phyloP scores from a whole-genome alignment of 2,329 filamentous ascomycete genomes.

The Nothomitra cinnamomea region DNA sequence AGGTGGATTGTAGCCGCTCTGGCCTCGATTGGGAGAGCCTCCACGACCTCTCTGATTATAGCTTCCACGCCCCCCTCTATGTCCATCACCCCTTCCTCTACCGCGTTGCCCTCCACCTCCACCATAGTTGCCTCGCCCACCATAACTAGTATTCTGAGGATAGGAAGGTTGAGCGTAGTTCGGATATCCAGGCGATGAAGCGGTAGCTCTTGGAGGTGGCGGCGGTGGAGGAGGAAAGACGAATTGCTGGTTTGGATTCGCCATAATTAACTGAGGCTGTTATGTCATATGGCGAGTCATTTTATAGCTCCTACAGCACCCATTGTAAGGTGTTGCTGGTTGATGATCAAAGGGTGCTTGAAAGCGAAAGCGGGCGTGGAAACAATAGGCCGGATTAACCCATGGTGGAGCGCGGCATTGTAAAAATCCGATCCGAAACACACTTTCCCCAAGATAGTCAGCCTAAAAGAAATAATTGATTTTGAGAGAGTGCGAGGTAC shows the following conservation, averaged over 20 bases:
- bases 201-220: conserved; percentile 9
- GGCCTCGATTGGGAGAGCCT: neutral
- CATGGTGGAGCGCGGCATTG: neutral
- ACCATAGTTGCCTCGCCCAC: neutral
- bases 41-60: conserved; percentile 3
- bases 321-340: neutral
- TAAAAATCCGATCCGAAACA: neutral
- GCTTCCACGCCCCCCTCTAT: conserved; percentile 7
- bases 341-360: neutral
- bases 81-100: conserved; percentile 6
- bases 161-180: conserved; percentile 5
- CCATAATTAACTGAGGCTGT: neutral
- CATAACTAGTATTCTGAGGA: neutral
- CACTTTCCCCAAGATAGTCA: neutral
- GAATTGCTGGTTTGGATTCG: conserved; percentile 6
- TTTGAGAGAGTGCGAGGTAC: too few species aligned
- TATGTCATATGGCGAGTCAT: neutral
- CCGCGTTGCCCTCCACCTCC: conserved; percentile 5
- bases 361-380: too few species aligned
- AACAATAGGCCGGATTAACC: too few species aligned
- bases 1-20: neutral
- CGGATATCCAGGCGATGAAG: conserved; percentile 5
- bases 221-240: conserved; percentile 14
- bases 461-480: neutral
- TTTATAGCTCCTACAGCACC: neutral